Evolutionary conservation across 805 yeast species (phyloP).

Genomic region (Tetrapisispora taiwanensis): DNA sequence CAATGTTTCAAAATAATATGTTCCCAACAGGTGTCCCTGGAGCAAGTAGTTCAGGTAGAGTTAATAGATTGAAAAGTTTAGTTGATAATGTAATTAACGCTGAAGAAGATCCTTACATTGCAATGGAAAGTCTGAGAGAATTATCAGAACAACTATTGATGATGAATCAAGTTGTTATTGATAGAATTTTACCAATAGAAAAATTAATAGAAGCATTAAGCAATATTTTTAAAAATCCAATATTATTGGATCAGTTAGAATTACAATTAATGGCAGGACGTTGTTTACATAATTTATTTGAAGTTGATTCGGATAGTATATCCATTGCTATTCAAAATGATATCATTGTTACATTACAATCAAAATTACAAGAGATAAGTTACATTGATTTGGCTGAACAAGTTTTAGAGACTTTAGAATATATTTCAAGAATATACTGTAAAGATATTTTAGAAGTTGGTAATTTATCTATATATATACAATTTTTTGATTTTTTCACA

Average conservation of each 20-base stretch:
- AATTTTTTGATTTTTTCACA: slow-evolving; percentile 79
- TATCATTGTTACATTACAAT: slow-evolving; percentile 54
- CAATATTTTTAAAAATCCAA: slow-evolving; percentile 46
- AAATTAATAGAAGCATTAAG: slow-evolving; percentile 47
- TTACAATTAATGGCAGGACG: slow-evolving; percentile 77
- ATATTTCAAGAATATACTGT: slow-evolving; percentile 49
- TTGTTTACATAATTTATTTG: slow-evolving; percentile 71
- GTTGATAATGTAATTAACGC: slow-evolving; percentile 23
- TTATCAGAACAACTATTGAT: slow-evolving; percentile 53
- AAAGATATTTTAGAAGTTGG: slow-evolving; percentile 45
- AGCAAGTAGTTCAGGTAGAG: slow-evolving; percentile 8
- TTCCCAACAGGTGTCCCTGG: slow-evolving; percentile 11
- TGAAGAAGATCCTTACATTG: slow-evolving; percentile 45
- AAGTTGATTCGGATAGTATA: slow-evolving; percentile 57
- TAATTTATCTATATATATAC: slow-evolving; percentile 49
- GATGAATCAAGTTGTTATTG: slow-evolving; percentile 57
- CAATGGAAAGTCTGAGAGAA: slow-evolving; percentile 56
- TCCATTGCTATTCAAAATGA: slow-evolving; percentile 53
- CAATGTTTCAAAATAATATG: slow-evolving; percentile 1
- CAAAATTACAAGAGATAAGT: slow-evolving; percentile 60
- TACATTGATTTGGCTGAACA: slow-evolving; percentile 91
- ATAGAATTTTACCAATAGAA: slow-evolving; percentile 51
- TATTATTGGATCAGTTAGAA: slow-evolving; percentile 56
- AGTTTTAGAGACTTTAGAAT: slow-evolving; percentile 64
- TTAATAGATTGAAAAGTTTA: slow-evolving; percentile 18